Conservation (phyloP, 352 stramenopile species). For the Paralagenidium karlingii region DNA sequence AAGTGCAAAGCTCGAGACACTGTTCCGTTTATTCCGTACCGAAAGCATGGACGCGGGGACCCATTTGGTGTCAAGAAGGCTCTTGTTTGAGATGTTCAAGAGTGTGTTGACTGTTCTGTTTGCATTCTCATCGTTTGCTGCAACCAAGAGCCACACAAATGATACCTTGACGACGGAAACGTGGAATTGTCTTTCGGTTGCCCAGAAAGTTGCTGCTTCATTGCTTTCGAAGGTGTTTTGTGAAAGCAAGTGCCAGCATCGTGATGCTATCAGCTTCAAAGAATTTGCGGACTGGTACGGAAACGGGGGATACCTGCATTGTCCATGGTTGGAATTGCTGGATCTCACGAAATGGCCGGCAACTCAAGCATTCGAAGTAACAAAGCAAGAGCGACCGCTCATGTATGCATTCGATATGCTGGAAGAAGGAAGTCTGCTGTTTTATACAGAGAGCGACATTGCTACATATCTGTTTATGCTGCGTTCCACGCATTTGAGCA, state of each 20-base stretch:
- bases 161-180: constrained; percentile 40
- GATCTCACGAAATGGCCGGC: constrained; percentile 92
- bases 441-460: constrained; percentile 79
- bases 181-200: constrained; percentile 66
- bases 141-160: constrained; percentile 41
- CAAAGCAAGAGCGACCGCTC: constrained; percentile 68
- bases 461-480: constrained; percentile 78
- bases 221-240: constrained; percentile 85
- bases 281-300: constrained; percentile 97
- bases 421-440: constrained; percentile 71
- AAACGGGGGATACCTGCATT: constrained; percentile 87
- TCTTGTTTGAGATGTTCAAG: constrained; percentile 75
- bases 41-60: constrained; percentile 38
- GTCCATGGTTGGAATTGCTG: constrained; percentile 93
- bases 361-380: constrained; percentile 80
- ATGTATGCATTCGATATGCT: constrained; percentile 81
- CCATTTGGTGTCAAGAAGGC: constrained; percentile 51
- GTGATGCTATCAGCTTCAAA: constrained; percentile 82
- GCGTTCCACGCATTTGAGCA: constrained; percentile 57
- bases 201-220: constrained; percentile 77
- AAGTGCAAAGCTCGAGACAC: constrained; percentile 85
- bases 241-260: constrained; percentile 41
- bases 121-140: constrained; percentile 71
- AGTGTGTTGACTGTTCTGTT: constrained; percentile 72
- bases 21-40: constrained; percentile 82